Percentiles rank a stretch among this genome's conserved stretches.
Conservation (phyloP, 306 rosid genomes). For the Morella rubra region DNA sequence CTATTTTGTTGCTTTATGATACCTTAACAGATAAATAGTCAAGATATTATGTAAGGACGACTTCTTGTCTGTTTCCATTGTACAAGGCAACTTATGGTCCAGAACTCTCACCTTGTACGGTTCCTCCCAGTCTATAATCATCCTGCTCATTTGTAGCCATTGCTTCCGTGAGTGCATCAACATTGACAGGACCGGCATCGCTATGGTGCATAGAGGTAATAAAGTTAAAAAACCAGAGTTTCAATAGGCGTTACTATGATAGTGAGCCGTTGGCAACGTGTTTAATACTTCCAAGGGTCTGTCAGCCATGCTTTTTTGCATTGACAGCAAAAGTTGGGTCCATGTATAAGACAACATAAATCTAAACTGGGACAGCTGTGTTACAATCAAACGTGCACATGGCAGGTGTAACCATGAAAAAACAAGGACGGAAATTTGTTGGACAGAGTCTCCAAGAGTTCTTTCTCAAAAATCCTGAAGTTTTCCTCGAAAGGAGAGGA, state of each 20-base stretch:
- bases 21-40: neutral
- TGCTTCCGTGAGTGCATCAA: conserved; percentile 31
- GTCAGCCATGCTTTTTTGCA: neutral
- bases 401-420: neutral
- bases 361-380: neutral
- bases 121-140: conserved; percentile 34
- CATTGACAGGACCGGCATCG: conserved; percentile 34
- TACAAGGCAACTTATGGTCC: conserved; percentile 22
- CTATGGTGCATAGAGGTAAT: conserved; percentile 26
- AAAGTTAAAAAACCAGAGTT: conserved; percentile 24
- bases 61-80: neutral
- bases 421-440: neutral
- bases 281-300: neutral
- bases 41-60: neutral
- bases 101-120: conserved; percentile 37
- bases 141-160: conserved; percentile 34
- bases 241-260: neutral
- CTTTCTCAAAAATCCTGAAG: neutral
- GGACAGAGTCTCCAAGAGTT: neutral
- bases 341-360: neutral
- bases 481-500: neutral
- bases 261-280: neutral
- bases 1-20: neutral
- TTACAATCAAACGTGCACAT: neutral
- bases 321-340: neutral